Percentiles rank a stretch among this genome's conserved stretches.
Evolutionary conservation across 345 rosid species (phyloP).

Genomic region (Chamaenerion angustifolium): DNA sequence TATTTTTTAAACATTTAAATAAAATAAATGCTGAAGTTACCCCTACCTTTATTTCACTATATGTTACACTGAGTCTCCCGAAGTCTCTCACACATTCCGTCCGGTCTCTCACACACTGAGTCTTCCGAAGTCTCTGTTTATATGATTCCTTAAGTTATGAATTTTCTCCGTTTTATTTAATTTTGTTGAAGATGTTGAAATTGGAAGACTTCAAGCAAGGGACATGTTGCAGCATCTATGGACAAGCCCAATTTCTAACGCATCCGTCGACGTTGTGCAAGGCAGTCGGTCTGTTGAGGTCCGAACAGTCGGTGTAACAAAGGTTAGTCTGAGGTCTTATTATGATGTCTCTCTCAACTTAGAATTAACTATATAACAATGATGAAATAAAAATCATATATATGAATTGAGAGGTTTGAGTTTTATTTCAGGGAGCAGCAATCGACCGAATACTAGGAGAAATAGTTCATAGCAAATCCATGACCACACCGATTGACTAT

Average conservation of each 20-base stretch:
- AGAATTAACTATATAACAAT: no score
- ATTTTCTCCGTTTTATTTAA: no score
- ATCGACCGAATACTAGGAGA: slow-evolving; percentile 94
- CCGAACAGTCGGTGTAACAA: slow-evolving; percentile 95
- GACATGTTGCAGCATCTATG: slow-evolving; percentile 99
- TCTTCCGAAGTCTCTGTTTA: not conserved
- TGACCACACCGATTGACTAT: slow-evolving; percentile 84
- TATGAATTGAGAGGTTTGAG: slow-evolving; percentile 3
- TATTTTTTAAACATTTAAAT: no score
- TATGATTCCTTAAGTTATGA: not conserved
- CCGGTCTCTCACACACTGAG: no score
- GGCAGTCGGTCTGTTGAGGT: slow-evolving; percentile 97
- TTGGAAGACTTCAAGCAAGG: slow-evolving; percentile 96
- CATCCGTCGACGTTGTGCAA: slow-evolving; percentile 98
- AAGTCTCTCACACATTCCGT: no score
- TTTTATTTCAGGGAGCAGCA: slow-evolving; percentile 64
- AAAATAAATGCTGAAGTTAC: no score
- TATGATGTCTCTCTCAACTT: no score
- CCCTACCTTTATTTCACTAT: no score
- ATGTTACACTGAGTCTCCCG: no score
- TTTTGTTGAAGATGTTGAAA: slow-evolving; percentile 54
- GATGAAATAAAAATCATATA: not conserved
- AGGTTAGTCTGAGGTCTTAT: slow-evolving; percentile 26
- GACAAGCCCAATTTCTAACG: slow-evolving; percentile 98
- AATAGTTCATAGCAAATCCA: slow-evolving; percentile 88